Conservation (phyloP, 140 eudicot genomes). For the Oenanthe javanica region DNA sequence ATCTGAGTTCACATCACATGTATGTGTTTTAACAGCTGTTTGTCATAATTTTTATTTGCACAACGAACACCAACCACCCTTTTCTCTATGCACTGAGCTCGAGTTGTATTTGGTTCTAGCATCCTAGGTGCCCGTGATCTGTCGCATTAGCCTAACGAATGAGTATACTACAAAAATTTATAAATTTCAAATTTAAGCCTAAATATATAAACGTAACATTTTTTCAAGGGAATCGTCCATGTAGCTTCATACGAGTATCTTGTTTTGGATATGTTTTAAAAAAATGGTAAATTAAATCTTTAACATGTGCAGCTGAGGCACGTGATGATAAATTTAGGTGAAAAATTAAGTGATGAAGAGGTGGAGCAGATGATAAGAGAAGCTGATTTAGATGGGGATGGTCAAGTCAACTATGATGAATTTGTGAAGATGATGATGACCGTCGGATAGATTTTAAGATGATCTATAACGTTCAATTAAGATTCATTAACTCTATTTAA, state of each 20-base stretch:
- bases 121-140: background rate
- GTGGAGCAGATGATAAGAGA: conserved; percentile 20
- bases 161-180: background rate
- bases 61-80: background rate
- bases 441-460: conserved; percentile 4
- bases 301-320: conserved; percentile 19
- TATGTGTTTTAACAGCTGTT: conserved; percentile 20
- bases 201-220: too few species aligned
- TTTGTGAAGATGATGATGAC: conserved; percentile 18
- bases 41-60: background rate
- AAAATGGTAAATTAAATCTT: background rate
- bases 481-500: conserved; percentile 6
- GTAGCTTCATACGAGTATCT: background rate
- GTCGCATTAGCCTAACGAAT: too few species aligned
- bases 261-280: background rate
- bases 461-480: background rate
- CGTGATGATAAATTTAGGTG: conserved; percentile 21
- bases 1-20: conserved; percentile 18
- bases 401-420: conserved; percentile 19
- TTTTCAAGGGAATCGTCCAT: too few species aligned
- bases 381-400: conserved; percentile 19
- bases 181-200: too few species aligned
- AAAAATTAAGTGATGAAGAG: conserved; percentile 17
- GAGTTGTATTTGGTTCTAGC: background rate
- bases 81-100: conserved; percentile 24